phyloP scores from a whole-genome alignment of 176 grass and related monocot genomes.

The Rhynchospora pubera region DNA sequence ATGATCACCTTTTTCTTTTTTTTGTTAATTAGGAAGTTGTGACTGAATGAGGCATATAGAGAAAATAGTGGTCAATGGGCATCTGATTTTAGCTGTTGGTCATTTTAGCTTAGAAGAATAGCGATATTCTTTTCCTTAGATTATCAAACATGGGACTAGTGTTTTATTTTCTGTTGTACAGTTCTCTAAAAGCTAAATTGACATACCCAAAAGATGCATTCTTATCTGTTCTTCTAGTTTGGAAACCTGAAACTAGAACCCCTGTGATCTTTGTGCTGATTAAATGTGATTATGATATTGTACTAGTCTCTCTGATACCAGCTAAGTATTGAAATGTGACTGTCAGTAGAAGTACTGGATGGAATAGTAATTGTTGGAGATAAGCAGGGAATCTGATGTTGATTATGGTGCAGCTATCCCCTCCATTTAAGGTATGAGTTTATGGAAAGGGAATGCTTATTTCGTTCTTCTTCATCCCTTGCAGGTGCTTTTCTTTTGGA shows the following conservation, averaged over 20 bases:
- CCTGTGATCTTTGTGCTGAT: conserved; percentile 36
- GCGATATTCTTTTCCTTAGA: conserved; percentile 57
- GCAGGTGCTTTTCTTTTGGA: not conserved
- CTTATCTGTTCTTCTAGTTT: conserved; percentile 20
- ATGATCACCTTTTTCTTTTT: conserved; percentile 37
- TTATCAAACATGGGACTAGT: conserved; percentile 51
- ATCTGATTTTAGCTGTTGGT: conserved; percentile 30
- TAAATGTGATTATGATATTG: conserved; percentile 17
- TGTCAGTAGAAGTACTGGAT: conserved; percentile 24
- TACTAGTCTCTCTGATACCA: conserved; percentile 19
- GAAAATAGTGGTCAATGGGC: conserved; percentile 30
- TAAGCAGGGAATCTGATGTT: not conserved
- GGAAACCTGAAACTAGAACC: conserved; percentile 20
- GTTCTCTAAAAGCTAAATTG: conserved; percentile 49
- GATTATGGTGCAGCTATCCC: not conserved
- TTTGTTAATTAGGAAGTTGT: conserved; percentile 40
- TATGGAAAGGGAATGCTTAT: not conserved
- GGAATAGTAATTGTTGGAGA: conserved; percentile 9
- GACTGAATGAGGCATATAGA: conserved; percentile 42
- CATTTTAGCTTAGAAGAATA: conserved; percentile 45
- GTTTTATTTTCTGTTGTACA: conserved; percentile 58
- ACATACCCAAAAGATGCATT: conserved; percentile 23
- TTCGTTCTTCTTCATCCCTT: not conserved
- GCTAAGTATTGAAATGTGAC: conserved; percentile 28
- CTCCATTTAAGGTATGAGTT: not conserved